Conservation (phyloP, 2,329 filamentous ascomycete genomes). For the Colletotrichum tabaci region DNA sequence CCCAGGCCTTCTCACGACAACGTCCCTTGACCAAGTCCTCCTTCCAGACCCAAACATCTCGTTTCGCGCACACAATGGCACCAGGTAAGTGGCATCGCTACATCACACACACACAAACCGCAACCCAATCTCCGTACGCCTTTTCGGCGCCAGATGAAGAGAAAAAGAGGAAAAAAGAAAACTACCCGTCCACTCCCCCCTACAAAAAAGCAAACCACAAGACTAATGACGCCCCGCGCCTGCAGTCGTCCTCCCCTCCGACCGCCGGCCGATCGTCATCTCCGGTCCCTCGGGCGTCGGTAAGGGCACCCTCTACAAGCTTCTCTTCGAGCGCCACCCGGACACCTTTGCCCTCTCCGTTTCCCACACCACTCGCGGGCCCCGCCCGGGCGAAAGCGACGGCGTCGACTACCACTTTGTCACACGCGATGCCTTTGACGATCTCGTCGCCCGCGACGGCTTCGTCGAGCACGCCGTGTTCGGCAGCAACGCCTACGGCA, state of each 20-base stretch:
- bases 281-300: slow-evolving; percentile 85
- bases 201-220: background rate
- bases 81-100: slow-evolving; percentile 46
- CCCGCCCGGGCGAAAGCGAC: slow-evolving; percentile 81
- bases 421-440: slow-evolving; percentile 75
- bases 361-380: slow-evolving; percentile 84
- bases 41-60: slow-evolving; percentile 26
- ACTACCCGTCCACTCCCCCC: too few relatives aligned
- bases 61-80: slow-evolving; percentile 49
- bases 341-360: slow-evolving; percentile 70
- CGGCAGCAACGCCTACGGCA: slow-evolving; percentile 89
- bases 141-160: background rate
- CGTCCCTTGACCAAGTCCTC: slow-evolving; percentile 11
- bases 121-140: background rate
- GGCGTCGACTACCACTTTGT: slow-evolving; percentile 89
- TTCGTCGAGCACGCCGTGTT: slow-evolving; percentile 92
- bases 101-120: background rate
- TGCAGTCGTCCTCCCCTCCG: slow-evolving; percentile 51
- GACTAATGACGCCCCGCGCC: slow-evolving; percentile 13
- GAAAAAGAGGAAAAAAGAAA: background rate
- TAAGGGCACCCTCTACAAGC: slow-evolving; percentile 84
- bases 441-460: slow-evolving; percentile 75
- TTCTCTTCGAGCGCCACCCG: slow-evolving; percentile 73
- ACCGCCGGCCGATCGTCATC: slow-evolving; percentile 79
- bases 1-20: slow-evolving; percentile 32